Conservation (phyloP, 2,329 filamentous ascomycete species). For the Ascochyta lentis region DNA sequence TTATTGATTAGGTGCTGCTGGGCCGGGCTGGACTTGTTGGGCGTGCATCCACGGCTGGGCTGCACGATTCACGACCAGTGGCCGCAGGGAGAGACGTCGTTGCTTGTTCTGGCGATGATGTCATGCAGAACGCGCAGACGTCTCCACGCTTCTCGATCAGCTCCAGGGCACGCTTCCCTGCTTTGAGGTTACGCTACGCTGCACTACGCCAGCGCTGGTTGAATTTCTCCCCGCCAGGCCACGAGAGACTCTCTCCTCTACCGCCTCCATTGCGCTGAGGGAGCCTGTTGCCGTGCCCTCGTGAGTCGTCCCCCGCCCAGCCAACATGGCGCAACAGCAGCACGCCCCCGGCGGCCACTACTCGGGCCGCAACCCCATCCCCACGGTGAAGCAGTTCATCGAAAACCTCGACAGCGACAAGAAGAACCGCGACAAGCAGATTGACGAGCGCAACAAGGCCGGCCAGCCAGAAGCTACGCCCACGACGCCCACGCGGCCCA, state of each 20-base stretch:
- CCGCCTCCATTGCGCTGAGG: slow-evolving; percentile 20
- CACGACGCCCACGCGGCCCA: slow-evolving; percentile 37
- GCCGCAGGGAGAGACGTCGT: not conserved
- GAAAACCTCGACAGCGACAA: slow-evolving; percentile 81
- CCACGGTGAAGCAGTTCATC: slow-evolving; percentile 85
- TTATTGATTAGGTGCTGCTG: no score
- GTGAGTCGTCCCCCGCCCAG: not conserved
- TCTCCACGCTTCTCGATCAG: slow-evolving; percentile 11
- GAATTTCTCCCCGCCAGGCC: not conserved
- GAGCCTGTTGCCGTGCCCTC: slow-evolving; percentile 4
- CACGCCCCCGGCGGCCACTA: slow-evolving; percentile 70
- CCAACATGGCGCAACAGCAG: slow-evolving; percentile 56
- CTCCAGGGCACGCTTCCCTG: slow-evolving; percentile 15
- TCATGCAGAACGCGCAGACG: slow-evolving; percentile 19
- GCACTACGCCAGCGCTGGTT: not conserved
- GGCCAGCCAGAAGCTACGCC: slow-evolving; percentile 52
- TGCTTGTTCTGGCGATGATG: slow-evolving; percentile 24
- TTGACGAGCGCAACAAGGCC: slow-evolving; percentile 65
- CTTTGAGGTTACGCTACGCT: slow-evolving; percentile 15
- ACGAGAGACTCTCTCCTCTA: not conserved
- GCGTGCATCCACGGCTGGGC: not conserved
- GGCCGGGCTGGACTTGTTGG: no score
- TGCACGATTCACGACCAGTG: not conserved
- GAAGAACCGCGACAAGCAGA: slow-evolving; percentile 72
- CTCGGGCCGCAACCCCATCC: slow-evolving; percentile 82